Conservation (phyloP, 2,329 filamentous ascomycete genomes). For the Aspergillus sp. region DNA sequence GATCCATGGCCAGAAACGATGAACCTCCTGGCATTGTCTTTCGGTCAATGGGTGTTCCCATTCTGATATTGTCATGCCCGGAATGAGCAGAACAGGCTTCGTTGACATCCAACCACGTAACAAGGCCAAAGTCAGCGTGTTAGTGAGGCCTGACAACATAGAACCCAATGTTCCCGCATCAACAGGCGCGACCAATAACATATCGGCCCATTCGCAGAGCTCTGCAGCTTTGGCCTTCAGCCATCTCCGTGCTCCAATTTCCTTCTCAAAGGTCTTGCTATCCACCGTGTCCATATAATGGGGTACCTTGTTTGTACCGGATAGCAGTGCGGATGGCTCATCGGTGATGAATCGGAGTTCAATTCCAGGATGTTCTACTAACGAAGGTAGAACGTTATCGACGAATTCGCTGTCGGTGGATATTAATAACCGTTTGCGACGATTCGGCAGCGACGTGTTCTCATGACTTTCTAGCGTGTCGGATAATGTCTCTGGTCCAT, state of each 20-base stretch:
- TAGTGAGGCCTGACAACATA: constrained; percentile 84
- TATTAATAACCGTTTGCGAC: constrained; percentile 27
- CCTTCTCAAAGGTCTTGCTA: constrained; percentile 44
- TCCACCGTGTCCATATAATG: constrained; percentile 49
- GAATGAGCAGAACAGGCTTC: constrained; percentile 82
- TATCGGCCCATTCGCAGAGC: constrained; percentile 83
- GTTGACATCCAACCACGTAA: constrained; percentile 84
- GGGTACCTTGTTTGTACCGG: constrained; percentile 42
- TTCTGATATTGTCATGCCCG: constrained; percentile 86
- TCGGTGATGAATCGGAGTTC: constrained; percentile 50
- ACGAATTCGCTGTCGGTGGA: constrained; percentile 46
- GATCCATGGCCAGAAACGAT: constrained; percentile 85
- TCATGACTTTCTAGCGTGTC: constrained; percentile 10
- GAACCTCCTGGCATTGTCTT: constrained; percentile 82
- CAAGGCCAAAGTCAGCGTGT: constrained; percentile 79
- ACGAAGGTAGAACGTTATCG: constrained; percentile 42
- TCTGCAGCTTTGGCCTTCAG: constrained; percentile 56
- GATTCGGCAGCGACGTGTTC: constrained; percentile 3
- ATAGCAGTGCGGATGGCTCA: constrained; percentile 41
- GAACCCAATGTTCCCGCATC: constrained; percentile 83
- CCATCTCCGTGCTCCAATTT: constrained; percentile 44
- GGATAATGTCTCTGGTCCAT: background rate
- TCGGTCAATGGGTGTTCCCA: constrained; percentile 90
- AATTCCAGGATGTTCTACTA: constrained; percentile 44
- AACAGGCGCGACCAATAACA: constrained; percentile 82